Evolutionary conservation across 495 filamentous ascomycete genomes (phyloP).

Genomic region (Hyaloscypha hepaticicola): DNA sequence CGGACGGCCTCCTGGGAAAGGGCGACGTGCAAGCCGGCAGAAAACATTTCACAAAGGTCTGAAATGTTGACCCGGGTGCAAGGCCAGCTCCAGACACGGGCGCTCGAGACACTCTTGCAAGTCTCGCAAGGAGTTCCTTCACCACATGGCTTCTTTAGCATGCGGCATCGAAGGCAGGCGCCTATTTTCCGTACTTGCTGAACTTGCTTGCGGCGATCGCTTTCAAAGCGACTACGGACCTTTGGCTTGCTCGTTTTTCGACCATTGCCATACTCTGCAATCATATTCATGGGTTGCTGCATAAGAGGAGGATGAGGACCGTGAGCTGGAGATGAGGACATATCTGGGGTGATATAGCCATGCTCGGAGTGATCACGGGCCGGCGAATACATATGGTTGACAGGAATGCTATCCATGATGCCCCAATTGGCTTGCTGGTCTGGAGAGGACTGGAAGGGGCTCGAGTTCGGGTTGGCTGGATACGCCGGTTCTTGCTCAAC

Average conservation of each 20-base stretch:
- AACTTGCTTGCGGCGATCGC: constrained; percentile 70
- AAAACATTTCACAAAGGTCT: constrained; percentile 71
- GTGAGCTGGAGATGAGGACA: not conserved
- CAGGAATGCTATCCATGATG: not conserved
- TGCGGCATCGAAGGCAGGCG: constrained; percentile 82
- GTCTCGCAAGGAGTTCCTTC: constrained; percentile 76
- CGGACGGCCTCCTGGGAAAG: constrained; percentile 66
- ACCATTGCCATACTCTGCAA: constrained; percentile 54
- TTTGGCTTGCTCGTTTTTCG: constrained; percentile 54
- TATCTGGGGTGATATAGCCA: not conserved
- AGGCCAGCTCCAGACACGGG: constrained; percentile 75
- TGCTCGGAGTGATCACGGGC: not conserved
- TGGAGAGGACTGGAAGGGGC: not conserved
- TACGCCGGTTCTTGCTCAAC: constrained; percentile 11
- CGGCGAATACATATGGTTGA: not conserved
- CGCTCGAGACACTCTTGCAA: constrained; percentile 74
- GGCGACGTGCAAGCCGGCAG: constrained; percentile 65
- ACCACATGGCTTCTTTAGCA: constrained; percentile 85
- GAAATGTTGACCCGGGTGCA: constrained; percentile 76
- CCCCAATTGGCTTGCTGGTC: not conserved
- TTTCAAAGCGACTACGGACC: constrained; percentile 66
- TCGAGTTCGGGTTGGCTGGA: not conserved
- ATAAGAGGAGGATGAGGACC: not conserved
- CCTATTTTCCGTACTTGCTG: constrained; percentile 77
- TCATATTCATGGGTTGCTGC: constrained; percentile 18